Base-by-base conservation (phyloP, 176 grass and related monocot genomes). In the Musa acuminata region DNA sequence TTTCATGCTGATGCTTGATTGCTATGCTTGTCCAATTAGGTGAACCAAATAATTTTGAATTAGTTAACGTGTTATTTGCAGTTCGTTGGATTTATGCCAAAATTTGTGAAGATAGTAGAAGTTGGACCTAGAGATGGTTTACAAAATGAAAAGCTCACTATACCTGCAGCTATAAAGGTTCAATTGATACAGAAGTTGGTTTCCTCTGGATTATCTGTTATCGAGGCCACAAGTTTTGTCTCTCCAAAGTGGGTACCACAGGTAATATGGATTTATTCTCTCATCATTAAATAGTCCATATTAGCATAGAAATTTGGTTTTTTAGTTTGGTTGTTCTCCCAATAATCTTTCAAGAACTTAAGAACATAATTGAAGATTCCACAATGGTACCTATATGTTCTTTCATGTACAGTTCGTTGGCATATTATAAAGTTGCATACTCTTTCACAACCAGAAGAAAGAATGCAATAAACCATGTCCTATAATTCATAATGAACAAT, bases 151-250 rank as follows among this genome's bases (percentile, higher is more conserved):
- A 93, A 89, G 50, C 76, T 25, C 29, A 82, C 62, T 57, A 82
- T 98, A 73, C 84, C 95, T 22, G 74, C 95, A 85, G 81, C 87
- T 24, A 82, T 93, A 51, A 98, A 98, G 82, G 90, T 98, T 75
- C 82, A 98, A 66, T 80, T 98, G 29, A 98, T 98, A 85, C 84
- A 93, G 60, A 93, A 89, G 70, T 66, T 98, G 70, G 86, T 87
- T 50, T 81, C 78, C 51, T 88, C 86, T 71, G 95, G 95, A 29
- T 72, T 98, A 13, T 91, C 88, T 24, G 82, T 89, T 58, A 82
- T 98, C 67, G 95, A 98, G 82, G 95, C 90, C 59, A 98, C 95
- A 80, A 98, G 95, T 87, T 98, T 98, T 84, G 95, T 98, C 67
- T 98, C 95, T 52, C 90, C 90, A 69, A 98, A 91, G 89, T 93